Percentiles rank a stretch among this genome's conserved stretches.
phyloP scores from a whole-genome alignment of 2,329 filamentous ascomycete species.

The Botrytis medusae region DNA sequence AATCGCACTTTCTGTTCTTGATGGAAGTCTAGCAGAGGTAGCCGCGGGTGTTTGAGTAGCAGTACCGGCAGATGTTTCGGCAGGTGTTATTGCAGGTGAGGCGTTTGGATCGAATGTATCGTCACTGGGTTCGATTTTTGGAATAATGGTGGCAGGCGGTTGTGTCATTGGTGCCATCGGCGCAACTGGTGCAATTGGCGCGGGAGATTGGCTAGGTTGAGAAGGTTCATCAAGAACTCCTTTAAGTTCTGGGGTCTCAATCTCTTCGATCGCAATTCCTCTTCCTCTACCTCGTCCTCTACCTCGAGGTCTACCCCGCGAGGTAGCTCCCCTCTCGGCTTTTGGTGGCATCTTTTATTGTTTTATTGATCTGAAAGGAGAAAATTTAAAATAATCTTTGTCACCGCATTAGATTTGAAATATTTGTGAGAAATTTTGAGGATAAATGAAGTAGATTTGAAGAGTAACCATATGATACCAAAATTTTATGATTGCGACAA shows the following conservation, averaged over 20 bases:
- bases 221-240: neutral
- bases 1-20: conserved; percentile 10
- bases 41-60: conserved; percentile 35
- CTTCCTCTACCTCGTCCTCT: conserved; percentile 33
- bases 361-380: neutral
- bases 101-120: conserved; percentile 34
- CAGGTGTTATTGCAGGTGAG: conserved; percentile 34
- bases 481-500: conserved; percentile 11
- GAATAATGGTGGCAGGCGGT: neutral
- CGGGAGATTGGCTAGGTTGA: neutral
- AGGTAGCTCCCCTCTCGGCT: conserved; percentile 26
- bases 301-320: conserved; percentile 25
- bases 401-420: neutral
- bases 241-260: conserved; percentile 15
- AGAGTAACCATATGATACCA: neutral
- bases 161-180: neutral
- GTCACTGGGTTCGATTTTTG: conserved; percentile 27
- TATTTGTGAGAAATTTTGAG: neutral
- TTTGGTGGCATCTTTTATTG: conserved; percentile 35
- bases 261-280: conserved; percentile 21
- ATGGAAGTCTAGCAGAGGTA: conserved; percentile 29
- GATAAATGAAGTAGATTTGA: neutral
- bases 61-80: conserved; percentile 38
- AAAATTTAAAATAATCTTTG: neutral
- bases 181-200: conserved; percentile 1